Evolutionary conservation across 441 rosid species (phyloP), one percentile per base, ranked within the genome.

Genomic region (Euphorbia corollata): DNA sequence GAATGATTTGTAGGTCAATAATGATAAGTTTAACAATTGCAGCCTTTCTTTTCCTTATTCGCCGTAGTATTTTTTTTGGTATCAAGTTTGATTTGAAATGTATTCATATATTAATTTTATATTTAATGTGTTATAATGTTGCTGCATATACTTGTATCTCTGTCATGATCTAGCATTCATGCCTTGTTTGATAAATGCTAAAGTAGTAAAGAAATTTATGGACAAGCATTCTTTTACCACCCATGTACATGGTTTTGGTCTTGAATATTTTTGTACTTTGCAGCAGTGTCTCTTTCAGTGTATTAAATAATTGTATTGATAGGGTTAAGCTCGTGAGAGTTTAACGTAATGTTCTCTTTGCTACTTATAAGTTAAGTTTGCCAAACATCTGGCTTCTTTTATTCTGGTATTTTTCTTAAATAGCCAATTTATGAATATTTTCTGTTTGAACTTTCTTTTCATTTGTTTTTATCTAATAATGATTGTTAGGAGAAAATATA

Each of bases 321-420:
- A 38, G 3, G 3, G 2, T 10, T 19, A 58, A 43, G 12, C 36
- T 57, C 10, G 47, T 36, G 43, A 23, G 45, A 41, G 23, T 8
- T 43, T 56, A 48, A 56, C 19, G n/a, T 16, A 0, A 11, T n/a
- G 39, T 41, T 24, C n/a, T 23, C 47, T 19, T 45, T 24, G 38
- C 5, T 22, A 34, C 36, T 22, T 20, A n/a, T 4, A 61, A 19
- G 51, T 36, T 22, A 13, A 43, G 2, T 34, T 60, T 57, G 48
- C 58, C 24, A 50, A 43, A 68, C 24, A 30, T 63, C 27, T 55
- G 63, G 30, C 57, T 70, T 63, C 58, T 55, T 10, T 13, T 45
- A 5, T 69, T 13, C 10, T 18, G 7, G 22, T 36, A 10, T 59
- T 2, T 30, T 59, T 57, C 36, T 59, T 30, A 0, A 30, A 24